Evolutionary conservation across 2,329 filamentous ascomycete genomes (phyloP), one percentile per base, ranked within the genome.

Genomic region (Calonectria pauciramosa): DNA sequence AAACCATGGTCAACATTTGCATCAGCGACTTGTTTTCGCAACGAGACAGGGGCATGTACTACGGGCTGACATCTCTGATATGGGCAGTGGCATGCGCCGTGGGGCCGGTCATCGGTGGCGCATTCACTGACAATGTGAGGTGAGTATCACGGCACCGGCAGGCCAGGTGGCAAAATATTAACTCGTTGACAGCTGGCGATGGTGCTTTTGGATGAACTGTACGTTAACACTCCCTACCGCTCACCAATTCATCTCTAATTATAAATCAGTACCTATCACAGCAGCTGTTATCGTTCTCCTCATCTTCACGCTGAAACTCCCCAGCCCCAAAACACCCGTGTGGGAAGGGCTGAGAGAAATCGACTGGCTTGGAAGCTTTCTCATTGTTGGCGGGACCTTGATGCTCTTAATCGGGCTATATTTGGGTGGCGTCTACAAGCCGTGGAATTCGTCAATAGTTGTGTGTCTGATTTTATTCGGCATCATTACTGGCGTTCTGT

Each of bases 331-430:
- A 44, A 94, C 93, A 0, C 90, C 92, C 0, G 83, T 94, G 3
- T 84, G 86, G 73, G 86, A 90, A 49, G 93, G 93, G 0, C 84
- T 95, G 11, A 90, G 90, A 75, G 91, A 91, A 0, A 87, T 92
- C 28, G 90, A 92, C 80, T 92, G 90, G 90, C 75, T 86, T 8
- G 94, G 94, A 1, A 91, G 90, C 1, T 69, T 93, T 14, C 86
- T 90, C 2, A 89, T 95, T 75, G 87, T 94, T 9, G 91, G 91
- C 32, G 91, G 90, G 6, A 92, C 91, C 0, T 83, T 95, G 60
- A 94, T 95, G 92, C 84, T 95, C 23, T 88, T 95, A 2, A 88
- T 95, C 18, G 93, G 92, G 3, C 88, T 96, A 28, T 91, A 94
- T 77, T 92, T 93, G 68, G 94, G 94, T 16, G 94, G 93, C 23